Evolutionary conservation across 768 basidiomycete genomes (phyloP).

Genomic region (Tricholoma saponaceum): DNA sequence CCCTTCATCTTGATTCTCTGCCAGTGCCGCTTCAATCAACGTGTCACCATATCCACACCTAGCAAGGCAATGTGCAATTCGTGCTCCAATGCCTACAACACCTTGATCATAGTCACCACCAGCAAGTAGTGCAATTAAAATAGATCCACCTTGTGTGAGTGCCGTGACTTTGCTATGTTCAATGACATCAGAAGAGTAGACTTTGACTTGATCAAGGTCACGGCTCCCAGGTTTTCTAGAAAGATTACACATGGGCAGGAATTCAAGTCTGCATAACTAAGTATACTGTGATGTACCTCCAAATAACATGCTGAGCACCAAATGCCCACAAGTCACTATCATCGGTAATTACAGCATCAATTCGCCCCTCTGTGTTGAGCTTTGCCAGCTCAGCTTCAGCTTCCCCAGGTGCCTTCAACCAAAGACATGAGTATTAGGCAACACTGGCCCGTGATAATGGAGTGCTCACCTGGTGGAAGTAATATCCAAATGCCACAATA

Average conservation of each 20-base stretch:
- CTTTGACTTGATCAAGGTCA: not conserved
- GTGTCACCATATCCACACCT: conserved; percentile 55
- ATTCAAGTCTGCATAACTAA: not conserved
- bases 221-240: not conserved
- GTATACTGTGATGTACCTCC: conserved; percentile 27
- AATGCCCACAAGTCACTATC: conserved; percentile 46
- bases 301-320: conserved; percentile 34
- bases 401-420: conserved; percentile 44
- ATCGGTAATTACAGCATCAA: conserved; percentile 45
- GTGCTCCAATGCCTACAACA: conserved; percentile 43
- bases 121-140: conserved; percentile 55
- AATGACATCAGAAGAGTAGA: conserved; percentile 4
- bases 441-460: too few relatives aligned
- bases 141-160: conserved; percentile 35
- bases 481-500: conserved; percentile 39
- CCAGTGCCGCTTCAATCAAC: conserved; percentile 20
- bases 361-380: conserved; percentile 32
- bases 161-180: not conserved
- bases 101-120: conserved; percentile 67
- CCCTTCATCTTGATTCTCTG: too few relatives aligned
- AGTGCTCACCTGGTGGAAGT: conserved; percentile 20
- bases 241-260: not conserved
- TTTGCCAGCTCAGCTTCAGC: conserved; percentile 50
- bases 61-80: conserved; percentile 54
- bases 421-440: not conserved